Percentiles rank a stretch among this genome's conserved stretches.
These are phyloP conservation scores for Antrodiella citrinella DNA, from an alignment of 768 basidiomycete genomes.

Conservation along the genomic window DNA sequence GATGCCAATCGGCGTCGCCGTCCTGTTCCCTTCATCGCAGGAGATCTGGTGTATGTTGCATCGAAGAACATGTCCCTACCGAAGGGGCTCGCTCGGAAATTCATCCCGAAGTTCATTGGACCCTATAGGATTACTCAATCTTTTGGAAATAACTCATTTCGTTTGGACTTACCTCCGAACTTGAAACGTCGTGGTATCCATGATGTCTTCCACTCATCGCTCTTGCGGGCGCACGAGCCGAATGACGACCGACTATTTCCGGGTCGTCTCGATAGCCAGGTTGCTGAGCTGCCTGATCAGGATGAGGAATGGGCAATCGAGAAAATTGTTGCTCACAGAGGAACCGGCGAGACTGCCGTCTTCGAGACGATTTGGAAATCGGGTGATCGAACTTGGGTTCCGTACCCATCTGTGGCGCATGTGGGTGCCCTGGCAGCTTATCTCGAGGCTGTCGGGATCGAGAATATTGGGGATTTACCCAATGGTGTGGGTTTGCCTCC, in stretches of 20 bases:
- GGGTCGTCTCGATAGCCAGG: constrained; percentile 13
- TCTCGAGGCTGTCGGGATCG: constrained; percentile 1
- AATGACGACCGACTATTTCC: constrained; percentile 31
- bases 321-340: constrained; percentile 19
- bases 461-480: background rate
- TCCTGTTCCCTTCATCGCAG: constrained; percentile 10
- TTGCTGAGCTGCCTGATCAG: constrained; percentile 29
- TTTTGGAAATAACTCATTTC: constrained; percentile 19
- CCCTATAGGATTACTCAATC: constrained; percentile 24
- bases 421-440: constrained; percentile 10
- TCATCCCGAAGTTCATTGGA: constrained; percentile 31
- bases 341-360: constrained; percentile 1
- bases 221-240: constrained; percentile 21
- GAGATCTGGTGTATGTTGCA: constrained; percentile 27
- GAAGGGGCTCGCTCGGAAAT: constrained; percentile 26
- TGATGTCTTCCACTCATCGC: constrained; percentile 26
- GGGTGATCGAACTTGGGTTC: constrained; percentile 15
- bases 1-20: constrained; percentile 20
- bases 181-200: constrained; percentile 21
- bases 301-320: constrained; percentile 33
- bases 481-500: constrained; percentile 1
- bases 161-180: constrained; percentile 22
- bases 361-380: constrained; percentile 9
- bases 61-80: constrained; percentile 29
- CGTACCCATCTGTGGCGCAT: constrained; percentile 3